A percentile compares a stretch with the other conserved stretches of the same genome.
Conservation (phyloP, 441 rosid genomes). For the Euphorbia celastroides region DNA sequence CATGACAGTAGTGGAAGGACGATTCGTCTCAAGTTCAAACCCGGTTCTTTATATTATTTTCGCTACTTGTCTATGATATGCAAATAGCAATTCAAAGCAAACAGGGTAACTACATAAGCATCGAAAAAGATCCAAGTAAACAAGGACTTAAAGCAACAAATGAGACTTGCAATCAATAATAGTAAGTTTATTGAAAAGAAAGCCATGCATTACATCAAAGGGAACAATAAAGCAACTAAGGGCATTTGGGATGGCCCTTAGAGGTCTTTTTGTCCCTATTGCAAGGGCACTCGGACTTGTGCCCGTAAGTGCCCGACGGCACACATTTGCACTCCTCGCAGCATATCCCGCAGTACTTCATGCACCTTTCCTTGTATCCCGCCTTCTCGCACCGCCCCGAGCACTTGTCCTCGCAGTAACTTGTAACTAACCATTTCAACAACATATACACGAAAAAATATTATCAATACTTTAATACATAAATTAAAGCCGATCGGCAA, state of each 20-base stretch:
- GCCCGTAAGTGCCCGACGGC: constrained; percentile 37
- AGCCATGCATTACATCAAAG: background rate
- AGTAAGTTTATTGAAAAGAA: background rate
- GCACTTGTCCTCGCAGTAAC: constrained; percentile 28
- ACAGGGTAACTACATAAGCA: too few species aligned
- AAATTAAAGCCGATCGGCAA: too few species aligned
- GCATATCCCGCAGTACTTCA: constrained; percentile 33
- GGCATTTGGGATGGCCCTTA: constrained; percentile 42
- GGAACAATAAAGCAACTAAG: too few species aligned
- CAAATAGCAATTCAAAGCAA: too few species aligned
- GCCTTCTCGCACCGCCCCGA: constrained; percentile 27
- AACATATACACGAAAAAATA: too few species aligned
- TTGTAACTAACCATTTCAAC: background rate
- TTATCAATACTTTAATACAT: too few species aligned
- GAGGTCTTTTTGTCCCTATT: constrained; percentile 32
- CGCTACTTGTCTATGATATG: too few species aligned
- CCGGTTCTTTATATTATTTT: too few species aligned
- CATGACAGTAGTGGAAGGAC: too few species aligned
- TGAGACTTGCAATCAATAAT: background rate
- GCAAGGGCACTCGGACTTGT: constrained; percentile 42
- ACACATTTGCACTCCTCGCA: constrained; percentile 39
- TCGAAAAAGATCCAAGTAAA: too few species aligned
- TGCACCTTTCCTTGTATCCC: constrained; percentile 28
- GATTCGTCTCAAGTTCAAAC: too few species aligned
- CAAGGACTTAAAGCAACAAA: too few species aligned